Evolutionary conservation across 495 filamentous ascomycete genomes (phyloP).

Genomic region (Paragyromitra xinjiangensis): DNA sequence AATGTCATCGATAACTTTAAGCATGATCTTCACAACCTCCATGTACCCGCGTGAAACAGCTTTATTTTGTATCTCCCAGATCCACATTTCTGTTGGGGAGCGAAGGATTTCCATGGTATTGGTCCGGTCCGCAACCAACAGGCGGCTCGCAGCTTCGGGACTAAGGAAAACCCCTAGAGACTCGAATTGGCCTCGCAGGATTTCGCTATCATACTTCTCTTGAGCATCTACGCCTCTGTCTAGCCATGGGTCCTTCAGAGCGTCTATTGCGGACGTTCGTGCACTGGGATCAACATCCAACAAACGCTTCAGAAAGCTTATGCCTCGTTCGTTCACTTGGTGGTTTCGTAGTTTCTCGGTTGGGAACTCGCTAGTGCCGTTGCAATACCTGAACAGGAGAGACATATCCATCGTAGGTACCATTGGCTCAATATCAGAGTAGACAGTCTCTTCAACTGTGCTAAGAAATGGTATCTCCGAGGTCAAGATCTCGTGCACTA

Average conservation of each 20-base stretch:
- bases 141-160: background rate
- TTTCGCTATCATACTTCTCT: background rate
- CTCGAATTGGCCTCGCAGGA: background rate
- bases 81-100: no score
- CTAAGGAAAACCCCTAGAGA: background rate
- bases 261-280: background rate
- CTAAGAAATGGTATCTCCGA: background rate
- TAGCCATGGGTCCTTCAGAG: background rate
- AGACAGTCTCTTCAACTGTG: no score
- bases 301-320: slow-evolving; percentile 13
- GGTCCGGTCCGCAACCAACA: background rate
- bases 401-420: background rate
- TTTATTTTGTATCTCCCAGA: no score
- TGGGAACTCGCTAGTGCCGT: background rate
- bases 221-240: no score
- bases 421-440: background rate
- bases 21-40: background rate
- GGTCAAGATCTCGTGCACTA: slow-evolving; percentile 5
- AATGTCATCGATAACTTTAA: background rate
- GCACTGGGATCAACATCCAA: slow-evolving; percentile 1
- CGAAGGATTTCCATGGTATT: no score
- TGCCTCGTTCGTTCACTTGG: background rate
- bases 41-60: background rate
- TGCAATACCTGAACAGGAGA: slow-evolving; percentile 2
- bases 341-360: background rate